phyloP scores from a whole-genome alignment of 73 alveolate genomes.

The Paramecium octaurelia region DNA sequence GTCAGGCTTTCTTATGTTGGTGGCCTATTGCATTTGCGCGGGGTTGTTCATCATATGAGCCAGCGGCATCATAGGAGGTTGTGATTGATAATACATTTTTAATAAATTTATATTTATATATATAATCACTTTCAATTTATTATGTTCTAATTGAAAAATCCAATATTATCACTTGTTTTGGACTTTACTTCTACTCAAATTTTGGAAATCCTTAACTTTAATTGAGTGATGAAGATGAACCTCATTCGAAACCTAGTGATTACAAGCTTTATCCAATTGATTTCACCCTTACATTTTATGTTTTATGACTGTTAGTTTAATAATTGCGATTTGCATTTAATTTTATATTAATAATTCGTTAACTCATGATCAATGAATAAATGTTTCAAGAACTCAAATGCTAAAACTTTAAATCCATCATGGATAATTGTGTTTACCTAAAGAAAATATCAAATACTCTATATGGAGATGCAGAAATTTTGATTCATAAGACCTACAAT shows the following conservation, averaged over 20 bases:
- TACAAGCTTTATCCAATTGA: too few species aligned
- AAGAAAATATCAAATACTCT: slow-evolving; percentile 2
- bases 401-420: neutral
- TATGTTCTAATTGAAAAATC: too few species aligned
- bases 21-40: neutral
- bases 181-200: too few species aligned
- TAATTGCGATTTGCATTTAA: neutral
- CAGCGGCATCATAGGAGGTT: slow-evolving; percentile 26
- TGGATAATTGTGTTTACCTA: neutral
- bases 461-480: slow-evolving; percentile 38
- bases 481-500: neutral
- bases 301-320: neutral
- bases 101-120: neutral
- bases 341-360: slow-evolving; percentile 15
- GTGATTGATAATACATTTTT: neutral
- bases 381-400: neutral
- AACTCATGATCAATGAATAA: neutral
- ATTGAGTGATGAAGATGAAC: neutral
- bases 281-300: neutral
- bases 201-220: neutral
- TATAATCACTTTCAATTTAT: too few species aligned
- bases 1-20: neutral
- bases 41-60: slow-evolving; percentile 46
- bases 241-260: too few species aligned
- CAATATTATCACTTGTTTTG: too few species aligned